Evolutionary conservation across 164 flowering plant genomes (phyloP), one percentile per base, ranked within the genome.

Genomic region (Amborella trichopoda): DNA sequence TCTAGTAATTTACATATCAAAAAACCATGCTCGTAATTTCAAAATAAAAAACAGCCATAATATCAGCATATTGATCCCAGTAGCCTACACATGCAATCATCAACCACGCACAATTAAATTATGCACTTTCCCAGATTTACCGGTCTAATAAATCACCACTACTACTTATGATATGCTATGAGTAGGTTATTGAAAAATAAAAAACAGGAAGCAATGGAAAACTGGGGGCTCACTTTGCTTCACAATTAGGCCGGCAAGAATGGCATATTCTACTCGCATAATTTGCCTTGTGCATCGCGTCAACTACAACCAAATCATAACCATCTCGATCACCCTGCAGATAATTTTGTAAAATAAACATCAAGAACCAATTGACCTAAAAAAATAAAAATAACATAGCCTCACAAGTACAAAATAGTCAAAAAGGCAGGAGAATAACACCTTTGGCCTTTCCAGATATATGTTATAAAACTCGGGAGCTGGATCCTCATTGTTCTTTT

Each of bases 261-360:
- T 93, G 99, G 70, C 99, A 93, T 38, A 93, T 93, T 48, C 99
- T 81, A 52, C 99, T 93, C 23, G 99, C 99, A 75, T 82, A 93
- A 58, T 93, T 93, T 33, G 99, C 99, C 58, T 93, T 93, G 63
- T 93, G 99, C 99, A 93, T 93, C 36, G 99, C 99, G 73, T 93
- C 99, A 52, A 93, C 99, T 49, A 93, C 96, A 60, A 93, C 95
- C 56, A 93, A 66, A 70, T 93, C 99, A 68, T 88, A 93, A 17
- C 99, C 99, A 75, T 93, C 87, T 56, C 83, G 84, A 59, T 93
- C 99, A 70, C 96, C 96, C 99, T 93, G 76, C 40, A 40, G 71
- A 41, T 26, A 6, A 14, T 34, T 27, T n/a, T 4, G 17, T 23
- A 59, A 49, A 2, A 42, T 26, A 25, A 34, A 6, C 2, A 38